These are phyloP conservation scores for Coemansia guatemalensis DNA, from an alignment of 192 early-diverging fungal species.

Conservation along the genomic window DNA sequence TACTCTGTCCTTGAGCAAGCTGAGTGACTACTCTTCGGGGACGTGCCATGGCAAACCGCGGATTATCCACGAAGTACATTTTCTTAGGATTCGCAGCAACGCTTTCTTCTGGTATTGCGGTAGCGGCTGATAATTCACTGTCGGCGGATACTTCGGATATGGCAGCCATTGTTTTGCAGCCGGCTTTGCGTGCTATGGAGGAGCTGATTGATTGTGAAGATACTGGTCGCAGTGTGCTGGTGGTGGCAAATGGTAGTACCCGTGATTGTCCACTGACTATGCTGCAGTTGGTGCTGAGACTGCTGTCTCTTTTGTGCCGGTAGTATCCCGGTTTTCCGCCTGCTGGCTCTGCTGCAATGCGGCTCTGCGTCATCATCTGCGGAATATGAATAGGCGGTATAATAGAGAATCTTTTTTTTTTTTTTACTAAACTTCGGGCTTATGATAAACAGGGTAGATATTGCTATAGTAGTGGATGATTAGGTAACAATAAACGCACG, in stretches of 20 bases:
- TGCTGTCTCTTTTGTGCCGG: conserved; percentile 37
- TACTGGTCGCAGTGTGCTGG: conserved; percentile 17
- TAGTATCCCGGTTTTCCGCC: not conserved
- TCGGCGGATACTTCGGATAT: conserved; percentile 14
- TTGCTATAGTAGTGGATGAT: too few relatives aligned
- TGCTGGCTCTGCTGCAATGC: conserved; percentile 1
- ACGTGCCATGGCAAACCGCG: conserved; percentile 39
- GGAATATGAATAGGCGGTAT: too few relatives aligned
- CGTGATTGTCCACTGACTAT: conserved; percentile 35
- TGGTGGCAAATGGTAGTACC: conserved; percentile 46
- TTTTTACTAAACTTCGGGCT: too few relatives aligned
- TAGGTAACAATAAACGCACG: too few relatives aligned
- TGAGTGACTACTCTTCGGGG: conserved; percentile 38
- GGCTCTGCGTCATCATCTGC: conserved; percentile 1
- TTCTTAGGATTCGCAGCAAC: not conserved
- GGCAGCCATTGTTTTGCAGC: conserved; percentile 3
- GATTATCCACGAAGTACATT: conserved; percentile 10
- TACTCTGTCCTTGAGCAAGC: not conserved
- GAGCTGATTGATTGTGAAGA: not conserved
- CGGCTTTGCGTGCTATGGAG: not conserved
- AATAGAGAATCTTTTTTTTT: too few relatives aligned
- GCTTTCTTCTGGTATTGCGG: not conserved
- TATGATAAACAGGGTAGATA: too few relatives aligned
- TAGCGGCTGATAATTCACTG: not conserved
- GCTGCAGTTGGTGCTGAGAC: conserved; percentile 43